A percentile compares a stretch with the other conserved stretches of the same genome.
These are phyloP conservation scores for Backusella australiensis DNA, from an alignment of 192 early-diverging fungal genomes.

Conservation along the genomic window DNA sequence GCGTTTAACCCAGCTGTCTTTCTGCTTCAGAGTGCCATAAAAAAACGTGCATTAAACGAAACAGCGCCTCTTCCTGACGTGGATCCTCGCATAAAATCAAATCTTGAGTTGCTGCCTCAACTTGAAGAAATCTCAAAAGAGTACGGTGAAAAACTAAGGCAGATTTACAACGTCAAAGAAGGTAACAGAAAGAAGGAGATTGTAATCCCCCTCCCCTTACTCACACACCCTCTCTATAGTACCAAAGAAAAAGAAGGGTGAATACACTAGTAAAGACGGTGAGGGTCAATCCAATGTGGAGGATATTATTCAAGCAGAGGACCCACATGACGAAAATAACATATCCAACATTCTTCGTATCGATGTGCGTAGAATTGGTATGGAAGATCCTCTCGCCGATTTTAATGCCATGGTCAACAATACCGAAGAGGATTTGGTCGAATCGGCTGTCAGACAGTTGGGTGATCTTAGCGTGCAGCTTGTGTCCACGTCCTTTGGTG, in stretches of 20 bases:
- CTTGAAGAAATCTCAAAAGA: neutral
- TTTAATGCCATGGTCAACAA: neutral
- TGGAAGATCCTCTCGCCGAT: neutral
- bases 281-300: neutral
- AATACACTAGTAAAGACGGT: neutral
- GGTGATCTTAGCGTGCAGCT: neutral
- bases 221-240: neutral
- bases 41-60: neutral
- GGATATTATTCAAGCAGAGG: neutral
- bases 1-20: neutral
- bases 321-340: neutral
- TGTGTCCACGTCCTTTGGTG: neutral
- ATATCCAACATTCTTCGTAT: neutral
- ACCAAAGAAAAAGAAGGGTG: neutral
- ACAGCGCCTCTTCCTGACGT: neutral
- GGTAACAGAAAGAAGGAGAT: neutral
- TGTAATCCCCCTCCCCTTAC: neutral
- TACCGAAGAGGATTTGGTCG: neutral
- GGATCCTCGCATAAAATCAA: neutral
- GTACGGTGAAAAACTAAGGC: neutral
- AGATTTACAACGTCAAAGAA: neutral
- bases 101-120: neutral
- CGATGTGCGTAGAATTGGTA: neutral
- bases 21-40: neutral
- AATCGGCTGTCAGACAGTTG: neutral